Conservation (phyloP, 2,329 filamentous ascomycete species). For the Coniochaeta sp. region DNA sequence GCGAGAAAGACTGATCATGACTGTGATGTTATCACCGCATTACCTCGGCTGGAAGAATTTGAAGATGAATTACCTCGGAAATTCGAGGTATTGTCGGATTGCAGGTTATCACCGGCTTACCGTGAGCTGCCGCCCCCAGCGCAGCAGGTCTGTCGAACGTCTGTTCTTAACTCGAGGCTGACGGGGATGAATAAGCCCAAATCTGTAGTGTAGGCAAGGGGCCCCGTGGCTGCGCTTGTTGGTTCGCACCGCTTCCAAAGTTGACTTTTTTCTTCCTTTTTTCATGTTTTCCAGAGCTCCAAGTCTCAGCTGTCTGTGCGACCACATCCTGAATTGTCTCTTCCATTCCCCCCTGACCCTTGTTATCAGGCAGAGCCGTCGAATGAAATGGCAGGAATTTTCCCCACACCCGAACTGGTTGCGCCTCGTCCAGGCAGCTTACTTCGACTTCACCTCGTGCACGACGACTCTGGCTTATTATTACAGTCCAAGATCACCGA, state of each 20-base stretch:
- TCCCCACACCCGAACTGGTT: not conserved
- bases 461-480: not conserved
- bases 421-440: not conserved
- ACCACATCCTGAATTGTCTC: not conserved
- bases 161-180: too few relatives aligned
- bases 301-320: not conserved
- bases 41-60: not conserved
- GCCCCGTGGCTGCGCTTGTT: too few relatives aligned
- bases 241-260: too few relatives aligned
- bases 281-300: too few relatives aligned
- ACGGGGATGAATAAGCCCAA: too few relatives aligned
- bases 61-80: not conserved
- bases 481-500: not conserved
- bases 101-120: not conserved
- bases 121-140: not conserved
- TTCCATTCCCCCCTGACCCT: not conserved
- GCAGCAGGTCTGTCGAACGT: not conserved
- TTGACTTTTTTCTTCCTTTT: too few relatives aligned
- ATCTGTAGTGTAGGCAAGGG: too few relatives aligned
- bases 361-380: not conserved
- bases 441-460: not conserved
- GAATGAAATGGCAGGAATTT: not conserved
- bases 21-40: not conserved
- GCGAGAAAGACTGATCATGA: not conserved
- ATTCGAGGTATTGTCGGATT: not conserved